Evolutionary conservation across 2,329 filamentous ascomycete species (phyloP), one percentile per base, ranked within the genome.

Genomic region (Aspergillus caelatus): DNA sequence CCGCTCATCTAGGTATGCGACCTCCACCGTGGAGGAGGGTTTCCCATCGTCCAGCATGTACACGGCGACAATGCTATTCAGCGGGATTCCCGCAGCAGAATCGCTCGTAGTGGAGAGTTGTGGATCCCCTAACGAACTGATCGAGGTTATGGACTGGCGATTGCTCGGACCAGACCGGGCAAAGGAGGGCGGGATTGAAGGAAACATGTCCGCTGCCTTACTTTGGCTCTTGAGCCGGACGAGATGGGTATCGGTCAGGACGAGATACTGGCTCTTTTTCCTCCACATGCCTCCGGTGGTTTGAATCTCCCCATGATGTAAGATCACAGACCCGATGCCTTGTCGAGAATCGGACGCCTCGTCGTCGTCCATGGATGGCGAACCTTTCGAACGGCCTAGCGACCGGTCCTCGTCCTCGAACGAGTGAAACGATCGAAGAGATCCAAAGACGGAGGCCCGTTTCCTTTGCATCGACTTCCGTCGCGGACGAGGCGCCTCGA

Each of bases 241-340:
- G 61, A 92, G 78, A 74, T 91, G 87, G 7, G 84, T 86, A 67
- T 91, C 89, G 8, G 89, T 92, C 67, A 92, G 79, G 16, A 91
- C 89, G 60, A 92, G 79, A 70, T 90, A 92, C 74, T 91, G 89
- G 76, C 85, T 89, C 79, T 89, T 90, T 78, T 90, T 91, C 73
- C 89, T 82, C 77, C 91, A 90, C 83, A 91, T 86, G 64, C 86
- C 86, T 61, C 86, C 88, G 56, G 87, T 88, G 14, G 87, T 91
- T 76, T 91, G 89, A 19, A 91, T 86, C 72, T 91, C 89, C 43
- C 89, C 89, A 78, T 91, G 86, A 66, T 89, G 84, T 43, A 91
- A 76, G 23, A 91, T 86, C 34, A 81, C 78, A 52, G 75, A 74
- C 32, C 80, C 81, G 46, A 81, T 74, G 26, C 76, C 70, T 65